These are phyloP conservation scores for Phtheirospermum japonicum DNA, from an alignment of 257 asterid species.

Conservation along the genomic window DNA sequence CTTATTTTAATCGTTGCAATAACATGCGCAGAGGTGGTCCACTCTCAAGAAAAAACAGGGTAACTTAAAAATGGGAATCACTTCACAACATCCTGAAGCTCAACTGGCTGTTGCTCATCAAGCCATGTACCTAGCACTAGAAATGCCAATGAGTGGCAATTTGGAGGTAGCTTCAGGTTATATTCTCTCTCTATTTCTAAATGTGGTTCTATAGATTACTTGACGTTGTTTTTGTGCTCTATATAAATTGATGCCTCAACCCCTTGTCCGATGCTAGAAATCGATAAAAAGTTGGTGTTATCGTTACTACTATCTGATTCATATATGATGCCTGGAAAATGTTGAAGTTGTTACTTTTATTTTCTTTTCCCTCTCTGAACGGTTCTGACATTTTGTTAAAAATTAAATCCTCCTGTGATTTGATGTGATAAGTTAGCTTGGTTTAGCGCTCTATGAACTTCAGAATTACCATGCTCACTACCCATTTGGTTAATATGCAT, in stretches of 20 bases:
- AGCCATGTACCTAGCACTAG: no score
- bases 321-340: neutral
- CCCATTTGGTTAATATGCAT: no score
- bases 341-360: neutral
- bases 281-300: neutral
- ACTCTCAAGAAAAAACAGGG: constrained; percentile 52
- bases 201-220: neutral
- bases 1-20: constrained; percentile 16
- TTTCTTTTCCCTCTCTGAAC: neutral
- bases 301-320: neutral
- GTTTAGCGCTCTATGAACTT: neutral
- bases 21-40: constrained; percentile 70
- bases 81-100: constrained; percentile 54
- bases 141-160: no score
- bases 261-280: constrained; percentile 41
- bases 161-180: no score
- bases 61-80: constrained; percentile 36
- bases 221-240: constrained; percentile 40
- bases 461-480: neutral
- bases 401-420: no score
- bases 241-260: no score
- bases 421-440: neutral
- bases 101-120: no score
- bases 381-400: neutral
- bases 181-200: constrained; percentile 35